Evolutionary conservation across 192 early-diverging fungal species (phyloP).

Genomic region (Kickxella alabastrina): DNA sequence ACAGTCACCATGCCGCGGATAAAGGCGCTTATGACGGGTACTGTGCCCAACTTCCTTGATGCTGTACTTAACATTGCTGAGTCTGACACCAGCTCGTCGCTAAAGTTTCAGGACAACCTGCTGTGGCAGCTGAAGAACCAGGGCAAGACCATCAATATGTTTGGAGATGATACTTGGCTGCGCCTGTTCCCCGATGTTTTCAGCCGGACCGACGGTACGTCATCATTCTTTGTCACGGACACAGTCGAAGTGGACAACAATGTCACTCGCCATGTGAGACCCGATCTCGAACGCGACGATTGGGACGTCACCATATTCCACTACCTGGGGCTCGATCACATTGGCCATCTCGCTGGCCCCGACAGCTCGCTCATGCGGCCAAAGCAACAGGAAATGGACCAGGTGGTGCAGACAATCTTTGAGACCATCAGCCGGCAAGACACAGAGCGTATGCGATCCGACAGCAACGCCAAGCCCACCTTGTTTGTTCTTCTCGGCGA

Average conservation of each 20-base stretch:
- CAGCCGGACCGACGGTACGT: conserved; percentile 59
- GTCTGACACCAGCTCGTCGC: conserved; percentile 58
- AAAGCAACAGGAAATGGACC: conserved; percentile 78
- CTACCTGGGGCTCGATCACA: conserved; percentile 79
- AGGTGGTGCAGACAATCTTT: conserved; percentile 57
- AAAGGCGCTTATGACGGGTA: conserved; percentile 73
- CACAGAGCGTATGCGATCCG: conserved; percentile 22
- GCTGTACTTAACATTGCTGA: conserved; percentile 82
- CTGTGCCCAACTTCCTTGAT: conserved; percentile 76
- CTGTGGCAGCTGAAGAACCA: conserved; percentile 59
- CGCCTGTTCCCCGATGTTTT: conserved; percentile 77
- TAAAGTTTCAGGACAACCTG: conserved; percentile 68
- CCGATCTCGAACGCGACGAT: conserved; percentile 53
- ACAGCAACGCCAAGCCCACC: conserved; percentile 53
- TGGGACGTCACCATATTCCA: conserved; percentile 77
- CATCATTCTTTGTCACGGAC: conserved; percentile 57
- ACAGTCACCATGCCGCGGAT: conserved; percentile 80
- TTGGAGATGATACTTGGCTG: conserved; percentile 98
- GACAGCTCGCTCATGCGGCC: conserved; percentile 64
- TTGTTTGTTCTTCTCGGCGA: conserved; percentile 77
- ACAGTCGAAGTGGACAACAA: conserved; percentile 73
- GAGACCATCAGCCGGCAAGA: conserved; percentile 49
- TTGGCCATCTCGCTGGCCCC: conserved; percentile 72
- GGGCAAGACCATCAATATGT: conserved; percentile 66
- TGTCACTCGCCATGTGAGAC: conserved; percentile 62